Evolutionary conservation across 805 yeast genomes (phyloP).

Genomic region (Saccharomycopsis olivae): DNA sequence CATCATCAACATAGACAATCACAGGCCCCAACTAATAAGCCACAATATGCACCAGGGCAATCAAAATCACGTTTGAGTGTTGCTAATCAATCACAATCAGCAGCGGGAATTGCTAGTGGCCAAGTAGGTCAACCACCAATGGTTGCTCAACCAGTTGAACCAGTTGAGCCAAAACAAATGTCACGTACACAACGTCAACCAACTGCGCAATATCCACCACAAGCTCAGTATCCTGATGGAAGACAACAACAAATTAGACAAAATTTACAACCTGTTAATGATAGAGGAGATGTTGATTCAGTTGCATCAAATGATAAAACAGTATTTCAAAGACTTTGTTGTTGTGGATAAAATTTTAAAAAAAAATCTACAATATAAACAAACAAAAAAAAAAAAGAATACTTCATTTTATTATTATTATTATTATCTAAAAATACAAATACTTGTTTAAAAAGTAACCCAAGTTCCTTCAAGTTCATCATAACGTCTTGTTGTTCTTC

Average conservation of each 20-base stretch:
- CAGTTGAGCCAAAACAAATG: not conserved
- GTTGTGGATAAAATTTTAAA: conserved; percentile 16
- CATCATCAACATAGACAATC: conserved; percentile 23
- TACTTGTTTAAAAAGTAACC: conserved; percentile 15
- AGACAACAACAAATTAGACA: conserved; percentile 21
- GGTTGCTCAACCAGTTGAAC: not conserved
- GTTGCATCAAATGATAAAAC: conserved; percentile 12
- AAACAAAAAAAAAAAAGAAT: too few species aligned
- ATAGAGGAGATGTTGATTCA: conserved; percentile 12
- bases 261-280: conserved; percentile 16
- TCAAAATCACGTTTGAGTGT: conserved; percentile 13
- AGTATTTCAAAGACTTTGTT: conserved; percentile 15
- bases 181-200: not conserved
- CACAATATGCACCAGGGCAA: conserved; percentile 20
- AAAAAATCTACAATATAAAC: too few species aligned
- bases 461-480: conserved; percentile 40
- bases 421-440: too few species aligned
- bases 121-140: too few species aligned
- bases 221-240: not conserved
- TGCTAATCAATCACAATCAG: conserved; percentile 8
- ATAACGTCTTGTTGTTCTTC: conserved; percentile 34
- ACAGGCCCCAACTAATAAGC: conserved; percentile 22
- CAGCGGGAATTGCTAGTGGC: too few species aligned
- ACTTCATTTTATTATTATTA: too few species aligned
- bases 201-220: not conserved